Base-by-base conservation (phyloP, 1,284 basidiomycete genomes). In the Uromyces viciae-fabae region DNA sequence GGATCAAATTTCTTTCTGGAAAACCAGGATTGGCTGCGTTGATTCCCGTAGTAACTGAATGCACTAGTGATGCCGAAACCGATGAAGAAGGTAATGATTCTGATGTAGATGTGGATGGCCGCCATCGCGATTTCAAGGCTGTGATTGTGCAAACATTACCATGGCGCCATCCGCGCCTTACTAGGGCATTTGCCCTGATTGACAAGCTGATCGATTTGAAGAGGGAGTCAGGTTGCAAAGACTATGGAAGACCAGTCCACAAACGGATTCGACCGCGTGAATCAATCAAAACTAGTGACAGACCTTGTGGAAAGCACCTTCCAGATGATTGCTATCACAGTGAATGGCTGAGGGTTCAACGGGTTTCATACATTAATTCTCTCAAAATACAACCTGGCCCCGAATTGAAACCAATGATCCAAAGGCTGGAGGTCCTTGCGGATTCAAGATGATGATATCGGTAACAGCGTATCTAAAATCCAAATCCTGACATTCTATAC, bases 81-180 rank as follows among this genome's bases (percentile, higher is more conserved):
- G 73, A 75, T 25, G 25, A 25, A 3, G 52, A 15, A 2, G 33
- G 5, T 19, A 28, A 31, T 22, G 56, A 43, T 58, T 2, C 38
- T 9, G 25, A 69, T 42, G 28, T 4, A 8, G 66, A 69, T 22
- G 8, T 25, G 4, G 28, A 60, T 60, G 25, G 25, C 56, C 14
- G 9, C 9, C 28, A 58, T 7, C 7, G 43, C 22, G 22, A 1
- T 15, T 42, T 62, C 17, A 75, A 75, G 22, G 8, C 40, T 43
- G 38, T 75, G 7, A n/a, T 15, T 9, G 58, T 75, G 19, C 2
- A 43, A 19, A 36, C 31, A 36, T 25, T 75, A 17, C 56, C 54
- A 15, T 75, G 73, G 73, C 73, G 73, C 19, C 54, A 75, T 62
- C 73, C 73, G 43, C 40, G 73, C n/a, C 60, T 75, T 49, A 33